Conservation (phyloP, 2,329 filamentous ascomycete genomes). For the Ceratocystis ficicola region DNA sequence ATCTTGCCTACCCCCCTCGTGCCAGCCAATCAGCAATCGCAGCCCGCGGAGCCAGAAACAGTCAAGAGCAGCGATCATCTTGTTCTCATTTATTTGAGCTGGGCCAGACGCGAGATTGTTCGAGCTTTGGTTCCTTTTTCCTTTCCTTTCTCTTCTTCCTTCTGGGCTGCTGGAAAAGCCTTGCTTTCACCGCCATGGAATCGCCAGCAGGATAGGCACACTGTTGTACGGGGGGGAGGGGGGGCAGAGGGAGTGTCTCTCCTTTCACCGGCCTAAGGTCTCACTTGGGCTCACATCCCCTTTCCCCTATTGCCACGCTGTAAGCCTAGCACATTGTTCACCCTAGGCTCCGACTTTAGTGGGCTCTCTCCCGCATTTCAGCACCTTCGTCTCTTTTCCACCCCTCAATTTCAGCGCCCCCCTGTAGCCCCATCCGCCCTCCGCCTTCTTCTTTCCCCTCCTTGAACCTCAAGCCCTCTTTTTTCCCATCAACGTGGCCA, state of each 20-base stretch:
- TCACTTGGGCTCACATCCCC: background rate
- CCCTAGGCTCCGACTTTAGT: background rate
- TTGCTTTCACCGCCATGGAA: background rate
- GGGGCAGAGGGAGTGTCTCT: background rate
- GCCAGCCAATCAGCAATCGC: background rate
- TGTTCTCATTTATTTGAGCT: background rate
- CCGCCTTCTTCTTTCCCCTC: background rate
- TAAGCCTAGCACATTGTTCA: background rate
- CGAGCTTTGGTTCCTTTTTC: background rate
- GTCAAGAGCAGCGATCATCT: background rate
- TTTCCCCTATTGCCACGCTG: background rate
- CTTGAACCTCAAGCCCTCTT: background rate
- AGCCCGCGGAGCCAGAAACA: background rate
- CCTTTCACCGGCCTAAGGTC: background rate
- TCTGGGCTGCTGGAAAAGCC: background rate
- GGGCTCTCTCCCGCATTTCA: background rate
- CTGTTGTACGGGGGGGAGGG: background rate
- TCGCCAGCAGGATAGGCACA: background rate
- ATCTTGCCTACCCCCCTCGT: background rate
- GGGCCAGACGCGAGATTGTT: constrained; percentile 1
- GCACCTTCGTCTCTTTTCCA: background rate
- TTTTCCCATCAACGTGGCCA: constrained; percentile 2
- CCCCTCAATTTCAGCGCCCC: constrained; percentile 3
- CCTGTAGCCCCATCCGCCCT: background rate
- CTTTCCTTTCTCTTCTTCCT: background rate